phyloP scores from a whole-genome alignment of 2,329 filamentous ascomycete genomes.

The Trichoderma gracile region DNA sequence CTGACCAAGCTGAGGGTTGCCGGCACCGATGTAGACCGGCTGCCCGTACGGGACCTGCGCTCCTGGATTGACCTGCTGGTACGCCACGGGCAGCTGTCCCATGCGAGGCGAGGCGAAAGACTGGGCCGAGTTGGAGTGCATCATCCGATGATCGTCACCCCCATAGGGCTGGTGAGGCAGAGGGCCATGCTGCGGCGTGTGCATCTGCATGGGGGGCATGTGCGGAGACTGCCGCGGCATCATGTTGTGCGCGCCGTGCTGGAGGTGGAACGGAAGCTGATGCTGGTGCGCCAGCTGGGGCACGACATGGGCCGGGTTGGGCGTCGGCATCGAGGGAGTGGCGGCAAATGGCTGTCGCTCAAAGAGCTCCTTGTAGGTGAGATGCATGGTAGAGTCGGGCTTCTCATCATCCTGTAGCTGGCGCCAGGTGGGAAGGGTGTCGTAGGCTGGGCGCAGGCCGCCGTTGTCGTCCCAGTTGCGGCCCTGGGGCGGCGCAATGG shows the following conservation, averaged over 20 bases:
- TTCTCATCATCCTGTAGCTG: conserved; percentile 71
- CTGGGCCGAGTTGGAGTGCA: conserved; percentile 78
- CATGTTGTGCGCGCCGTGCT: conserved; percentile 68
- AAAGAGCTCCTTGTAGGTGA: conserved; percentile 78
- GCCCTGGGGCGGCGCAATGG: conserved; percentile 52
- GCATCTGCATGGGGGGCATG: conserved; percentile 75
- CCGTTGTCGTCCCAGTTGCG: conserved; percentile 73
- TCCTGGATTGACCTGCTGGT: conserved; percentile 68
- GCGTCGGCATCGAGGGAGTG: conserved; percentile 61
- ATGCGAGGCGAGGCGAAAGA: conserved; percentile 84
- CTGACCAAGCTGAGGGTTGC: conserved; percentile 68
- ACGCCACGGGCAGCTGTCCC: conserved; percentile 68
- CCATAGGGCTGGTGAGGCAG: conserved; percentile 66
- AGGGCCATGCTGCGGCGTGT: conserved; percentile 69
- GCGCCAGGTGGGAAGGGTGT: conserved; percentile 84
- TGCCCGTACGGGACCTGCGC: conserved; percentile 71
- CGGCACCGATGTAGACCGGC: conserved; percentile 69
- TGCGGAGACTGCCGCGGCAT: conserved; percentile 70
- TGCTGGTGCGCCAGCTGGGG: conserved; percentile 79
- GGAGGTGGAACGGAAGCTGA: conserved; percentile 80
- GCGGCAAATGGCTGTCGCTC: conserved; percentile 63
- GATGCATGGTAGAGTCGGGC: conserved; percentile 59
- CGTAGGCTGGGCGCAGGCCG: conserved; percentile 80
- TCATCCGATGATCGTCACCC: conserved; percentile 85
- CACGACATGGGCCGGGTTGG: conserved; percentile 67